phyloP scores from a whole-genome alignment of 768 basidiomycete species.

The Phaeotremella skinneri region DNA sequence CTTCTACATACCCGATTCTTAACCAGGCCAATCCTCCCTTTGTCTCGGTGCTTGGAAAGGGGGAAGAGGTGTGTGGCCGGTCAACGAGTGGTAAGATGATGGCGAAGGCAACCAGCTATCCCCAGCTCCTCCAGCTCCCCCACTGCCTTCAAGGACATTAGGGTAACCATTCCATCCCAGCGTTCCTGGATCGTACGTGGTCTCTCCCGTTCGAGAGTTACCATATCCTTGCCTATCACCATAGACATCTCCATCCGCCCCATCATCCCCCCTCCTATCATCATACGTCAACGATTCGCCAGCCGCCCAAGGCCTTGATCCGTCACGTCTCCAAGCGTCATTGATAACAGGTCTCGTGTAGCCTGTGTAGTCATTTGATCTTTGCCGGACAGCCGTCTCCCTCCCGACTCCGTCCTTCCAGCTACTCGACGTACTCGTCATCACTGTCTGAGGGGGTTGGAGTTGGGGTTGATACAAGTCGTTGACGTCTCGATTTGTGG shows the following conservation, averaged over 20 bases:
- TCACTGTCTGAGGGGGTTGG: slow-evolving; percentile 4
- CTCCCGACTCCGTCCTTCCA: not conserved
- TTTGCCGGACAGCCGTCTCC: slow-evolving; percentile 4
- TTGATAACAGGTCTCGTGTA: not conserved
- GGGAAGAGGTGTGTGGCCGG: no score
- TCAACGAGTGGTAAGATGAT: not conserved
- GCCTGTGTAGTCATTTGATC: not conserved
- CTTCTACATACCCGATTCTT: not conserved
- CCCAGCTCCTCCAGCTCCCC: no score
- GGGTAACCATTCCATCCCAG: not conserved
- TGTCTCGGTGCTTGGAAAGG: not conserved
- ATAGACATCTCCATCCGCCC: no score
- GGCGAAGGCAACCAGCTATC: not conserved
- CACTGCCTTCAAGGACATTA: no score
- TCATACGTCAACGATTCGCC: no score
- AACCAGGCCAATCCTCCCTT: not conserved
- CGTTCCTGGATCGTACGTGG: not conserved
- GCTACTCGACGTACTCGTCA: not conserved
- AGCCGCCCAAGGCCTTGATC: not conserved
- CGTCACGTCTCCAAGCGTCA: not conserved
- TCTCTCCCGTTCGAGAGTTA: not conserved
- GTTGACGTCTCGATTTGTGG: slow-evolving; percentile 32
- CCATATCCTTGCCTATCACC: not conserved
- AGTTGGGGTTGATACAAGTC: slow-evolving; percentile 21
- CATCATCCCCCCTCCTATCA: not conserved